Conservation (phyloP, 2,329 filamentous ascomycete species). For the Colletotrichum gloeosporioides region DNA sequence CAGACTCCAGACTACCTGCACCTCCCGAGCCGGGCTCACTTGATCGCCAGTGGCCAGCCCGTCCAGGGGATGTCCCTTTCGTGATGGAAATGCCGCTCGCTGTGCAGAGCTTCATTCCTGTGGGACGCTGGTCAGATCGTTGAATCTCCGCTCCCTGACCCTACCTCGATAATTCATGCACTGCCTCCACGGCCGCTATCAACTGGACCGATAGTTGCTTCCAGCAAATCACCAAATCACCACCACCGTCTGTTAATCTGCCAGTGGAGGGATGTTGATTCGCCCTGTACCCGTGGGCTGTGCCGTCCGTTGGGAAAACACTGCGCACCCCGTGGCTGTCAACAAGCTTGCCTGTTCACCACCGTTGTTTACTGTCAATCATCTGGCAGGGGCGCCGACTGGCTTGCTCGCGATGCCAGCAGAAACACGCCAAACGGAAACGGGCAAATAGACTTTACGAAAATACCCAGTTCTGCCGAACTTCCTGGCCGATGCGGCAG, state of each 20-base stretch:
- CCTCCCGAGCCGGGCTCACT: background rate
- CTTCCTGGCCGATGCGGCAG: background rate
- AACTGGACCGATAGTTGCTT: background rate
- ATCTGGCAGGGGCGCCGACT: background rate
- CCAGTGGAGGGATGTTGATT: background rate
- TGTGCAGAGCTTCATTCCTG: background rate
- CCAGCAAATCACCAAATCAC: conserved; percentile 12
- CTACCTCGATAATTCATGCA: conserved; percentile 12
- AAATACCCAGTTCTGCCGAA: background rate
- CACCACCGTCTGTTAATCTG: background rate
- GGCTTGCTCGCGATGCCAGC: background rate
- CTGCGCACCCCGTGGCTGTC: background rate
- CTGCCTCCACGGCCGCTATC: conserved; percentile 10
- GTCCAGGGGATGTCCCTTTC: conserved; percentile 4
- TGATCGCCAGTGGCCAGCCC: background rate
- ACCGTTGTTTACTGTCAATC: background rate
- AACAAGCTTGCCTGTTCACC: background rate
- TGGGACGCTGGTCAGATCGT: background rate
- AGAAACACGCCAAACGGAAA: background rate
- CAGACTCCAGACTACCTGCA: background rate
- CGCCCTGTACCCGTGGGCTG: background rate
- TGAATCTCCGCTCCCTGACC: conserved; percentile 14
- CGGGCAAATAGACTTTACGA: background rate
- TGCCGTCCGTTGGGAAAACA: background rate
- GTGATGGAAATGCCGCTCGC: background rate